Evolutionary conservation across 192 early-diverging fungal genomes (phyloP), one percentile per base, ranked within the genome.

Genomic region (Oehlia diaphana): DNA sequence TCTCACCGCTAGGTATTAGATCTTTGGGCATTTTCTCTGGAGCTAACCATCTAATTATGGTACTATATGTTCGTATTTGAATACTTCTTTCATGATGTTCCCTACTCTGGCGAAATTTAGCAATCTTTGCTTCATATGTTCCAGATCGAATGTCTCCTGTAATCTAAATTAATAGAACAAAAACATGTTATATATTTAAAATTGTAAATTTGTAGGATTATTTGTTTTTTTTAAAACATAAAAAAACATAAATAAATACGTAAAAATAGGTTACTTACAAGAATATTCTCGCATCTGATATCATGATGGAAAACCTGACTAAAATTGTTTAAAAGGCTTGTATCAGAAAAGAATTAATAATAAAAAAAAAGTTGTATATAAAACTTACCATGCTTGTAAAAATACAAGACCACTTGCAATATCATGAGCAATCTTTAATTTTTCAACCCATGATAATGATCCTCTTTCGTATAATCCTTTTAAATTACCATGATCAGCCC

Each of bases 401-500:
- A 76, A 76, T 42, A 35, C 16, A 42, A 76, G 28, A 31, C 75
- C 75, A n/a, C 3, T 23, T 8, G 61, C 33, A 76, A 76, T 37
- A 28, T 76, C 75, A 44, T 28, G 21, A 21, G 75, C 75, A 4
- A 76, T 65, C 35, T 64, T 63, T 65, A 76, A 61, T 65, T 76
- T 76, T 13, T 28, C 14, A 2, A 4, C 23, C 75, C 75, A 76
- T 3, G 4, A 21, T 64, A 76, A 39, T 16, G 35, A 2, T 8
- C 3, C 9, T 6, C 4, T 21, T 64, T 64, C 26, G 14, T 76
- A 76, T 9, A 65, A 23, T 19, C 6, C 13, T 76, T 19, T 63
- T 13, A 76, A 58, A 76, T 63, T 65, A n/a, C 75, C 75, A 42
- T 42, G 21, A 23, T 76, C 75, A 26, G 75, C 75, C 75, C 75